Evolutionary conservation across 768 basidiomycete genomes (phyloP), one percentile per base, ranked within the genome.

Genomic region (Boletellus ananas): DNA sequence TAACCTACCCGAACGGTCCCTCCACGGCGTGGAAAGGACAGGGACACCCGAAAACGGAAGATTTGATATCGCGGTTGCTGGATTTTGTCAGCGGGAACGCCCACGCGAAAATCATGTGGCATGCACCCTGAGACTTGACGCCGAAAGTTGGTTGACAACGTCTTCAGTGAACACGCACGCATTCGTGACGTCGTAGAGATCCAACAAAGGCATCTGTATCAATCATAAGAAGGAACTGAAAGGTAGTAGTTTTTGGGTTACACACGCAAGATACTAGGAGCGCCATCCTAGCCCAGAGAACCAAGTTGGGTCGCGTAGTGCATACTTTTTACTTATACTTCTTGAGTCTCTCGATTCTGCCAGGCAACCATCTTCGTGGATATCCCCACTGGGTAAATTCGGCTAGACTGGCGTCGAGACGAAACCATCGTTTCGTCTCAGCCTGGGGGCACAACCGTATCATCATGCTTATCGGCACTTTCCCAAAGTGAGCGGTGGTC

Each of bases 391-490:
- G 7, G 10, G 29, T 11, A 11, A 10, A 3, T 29, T 29, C 29
- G 29, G 29, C 29, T 29, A 29, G 33, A 21, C 35, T 43, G 48
- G 29, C 34, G 4, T 43, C 20, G 41, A 43, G 52, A 50, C 54
- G 49, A 62, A 62, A 60, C 42, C 27, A 23, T 47, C n/a, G 49
- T 60, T 63, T 60, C 60, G 58, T 44, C 45, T 23, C 39, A 18
- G 25, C 33, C n/a, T 27, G 11, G 13, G 9, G 42, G 40, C 12
- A 29, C 33, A 31, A 29, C 7, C 36, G 40, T 14, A 16, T 29
- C 29, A 33, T 37, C 12, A 16, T 25, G 23, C 23, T 23, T 27
- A 31, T 37, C 14, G 16, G 34, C 33, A 10, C 36, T 41, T n/a
- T 34, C 45, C 36, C 34, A 38, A 34, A 21, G 25, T 13, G 45